Evolutionary conservation across 2,329 filamentous ascomycete genomes (phyloP).

Genomic region (Beauveria sp.): DNA sequence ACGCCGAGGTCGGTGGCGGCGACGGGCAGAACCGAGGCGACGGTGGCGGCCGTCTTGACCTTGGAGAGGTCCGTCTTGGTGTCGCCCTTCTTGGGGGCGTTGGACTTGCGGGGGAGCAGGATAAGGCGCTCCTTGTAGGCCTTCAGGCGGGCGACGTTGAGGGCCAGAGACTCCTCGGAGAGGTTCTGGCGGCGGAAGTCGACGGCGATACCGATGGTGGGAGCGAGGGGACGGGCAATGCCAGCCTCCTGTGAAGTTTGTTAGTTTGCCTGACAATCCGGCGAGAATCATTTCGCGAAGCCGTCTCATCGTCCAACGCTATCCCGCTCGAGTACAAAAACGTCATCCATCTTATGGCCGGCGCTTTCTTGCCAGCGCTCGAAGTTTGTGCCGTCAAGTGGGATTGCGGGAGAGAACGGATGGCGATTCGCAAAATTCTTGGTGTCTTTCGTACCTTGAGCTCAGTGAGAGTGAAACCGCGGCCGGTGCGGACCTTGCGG

Average conservation of each 20-base stretch:
- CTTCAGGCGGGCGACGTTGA: conserved; percentile 96
- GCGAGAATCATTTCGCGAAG: not conserved
- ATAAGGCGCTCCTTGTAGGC: conserved; percentile 95
- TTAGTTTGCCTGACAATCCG: conserved; percentile 23
- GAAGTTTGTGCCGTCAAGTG: not conserved
- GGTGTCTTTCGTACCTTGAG: conserved; percentile 68
- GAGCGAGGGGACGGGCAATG: conserved; percentile 87
- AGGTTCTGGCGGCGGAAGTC: conserved; percentile 96
- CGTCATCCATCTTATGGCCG: not conserved
- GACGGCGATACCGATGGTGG: conserved; percentile 95
- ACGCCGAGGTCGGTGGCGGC: conserved; percentile 56
- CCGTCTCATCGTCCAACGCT: not conserved
- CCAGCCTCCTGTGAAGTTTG: conserved; percentile 70
- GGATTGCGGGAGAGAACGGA: not conserved
- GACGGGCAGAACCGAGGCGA: conserved; percentile 60
- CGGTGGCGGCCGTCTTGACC: conserved; percentile 46
- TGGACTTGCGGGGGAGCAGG: conserved; percentile 92
- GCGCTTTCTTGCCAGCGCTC: not conserved
- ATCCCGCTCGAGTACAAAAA: not conserved
- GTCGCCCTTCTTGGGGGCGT: conserved; percentile 90
- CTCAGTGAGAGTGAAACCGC: conserved; percentile 96
- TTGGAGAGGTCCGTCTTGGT: conserved; percentile 72
- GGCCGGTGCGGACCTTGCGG: conserved; percentile 90
- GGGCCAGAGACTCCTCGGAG: conserved; percentile 86
- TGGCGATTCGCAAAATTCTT: not conserved